Conservation (phyloP, 768 basidiomycete genomes). For the Russula foetens region DNA sequence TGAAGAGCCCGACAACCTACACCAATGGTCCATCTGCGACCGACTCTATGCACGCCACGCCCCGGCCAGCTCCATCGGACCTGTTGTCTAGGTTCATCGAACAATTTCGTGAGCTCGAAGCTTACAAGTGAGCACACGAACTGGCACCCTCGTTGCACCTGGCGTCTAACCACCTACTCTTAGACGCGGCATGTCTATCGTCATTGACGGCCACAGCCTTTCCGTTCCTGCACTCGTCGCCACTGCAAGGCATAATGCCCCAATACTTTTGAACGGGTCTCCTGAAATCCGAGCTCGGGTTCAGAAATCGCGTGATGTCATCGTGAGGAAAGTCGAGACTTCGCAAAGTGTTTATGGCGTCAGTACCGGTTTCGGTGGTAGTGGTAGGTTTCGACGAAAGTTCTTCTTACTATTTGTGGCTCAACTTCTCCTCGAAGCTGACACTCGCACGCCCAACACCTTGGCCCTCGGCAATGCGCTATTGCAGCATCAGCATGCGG, state of each 20-base stretch:
- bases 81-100: conserved; percentile 51
- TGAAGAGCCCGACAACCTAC: not conserved
- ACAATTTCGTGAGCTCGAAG: conserved; percentile 53
- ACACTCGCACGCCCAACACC: conserved; percentile 72
- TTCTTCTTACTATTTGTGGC: conserved; percentile 13
- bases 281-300: conserved; percentile 43
- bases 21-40: not conserved
- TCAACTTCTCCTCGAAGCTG: conserved; percentile 37
- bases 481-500: conserved; percentile 76
- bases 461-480: conserved; percentile 70
- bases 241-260: conserved; percentile 52
- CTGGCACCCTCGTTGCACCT: not conserved
- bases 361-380: conserved; percentile 84
- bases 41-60: not conserved
- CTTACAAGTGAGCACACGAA: conserved; percentile 50
- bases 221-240: conserved; percentile 76
- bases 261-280: conserved; percentile 44
- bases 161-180: conserved; percentile 4
- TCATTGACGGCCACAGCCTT: conserved; percentile 61
- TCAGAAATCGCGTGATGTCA: conserved; percentile 52
- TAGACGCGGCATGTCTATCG: conserved; percentile 55
- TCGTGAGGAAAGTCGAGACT: conserved; percentile 56
- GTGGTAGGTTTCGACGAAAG: conserved; percentile 33
- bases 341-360: conserved; percentile 77
- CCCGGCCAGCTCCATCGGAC: conserved; percentile 17